Evolutionary conservation across 495 filamentous ascomycete genomes (phyloP), one percentile per base, ranked within the genome.

Genomic region (Penicillium turbatum): DNA sequence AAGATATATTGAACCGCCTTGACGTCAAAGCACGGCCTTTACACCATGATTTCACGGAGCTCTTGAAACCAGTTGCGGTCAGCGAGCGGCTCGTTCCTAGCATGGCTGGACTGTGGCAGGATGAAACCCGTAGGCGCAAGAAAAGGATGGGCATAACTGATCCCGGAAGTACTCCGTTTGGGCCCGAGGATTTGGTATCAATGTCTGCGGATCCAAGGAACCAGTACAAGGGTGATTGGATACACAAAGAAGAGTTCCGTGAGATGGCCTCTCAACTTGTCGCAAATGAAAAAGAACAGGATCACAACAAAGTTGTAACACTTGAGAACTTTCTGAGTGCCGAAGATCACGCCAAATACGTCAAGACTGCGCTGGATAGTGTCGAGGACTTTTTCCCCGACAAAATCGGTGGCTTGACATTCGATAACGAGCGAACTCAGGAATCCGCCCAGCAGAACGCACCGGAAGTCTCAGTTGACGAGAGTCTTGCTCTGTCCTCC

Each of bases 91-190:
- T 90, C 5, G 92, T 97, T 36, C 90, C 87, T 63, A 97, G 95
- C 57, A 89, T 98, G 86, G 92, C 89, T 51, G 89, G 88, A 5
- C 68, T 98, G 15, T 98, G 93, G 93, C 84, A 83, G 68, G 91
- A 96, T 63, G 93, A 98, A 67, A 89, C 85, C 1, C 81, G 80
- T 37, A 82, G 93, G 42, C 82, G 92, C 31, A 90, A 88, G 62
- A 78, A 77, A 54, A 77, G 74, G 35, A 82, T 90, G 77, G 81
- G 82, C 12, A 70, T 86, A 21, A 58, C 65, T 3, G 76, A 82
- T 51, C 79, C 84, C 6, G 81, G 76, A 35, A 86, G 82, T 57
- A 89, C 80, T 57, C 87, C 89, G 0, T 95, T 95, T 63, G 82
- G 84, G 12, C 71, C 82, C 0, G 92, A 96, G 43, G 91, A 83